Conservation (phyloP, 192 early-diverging fungal genomes). For the Gamsiella multidivaricata region DNA sequence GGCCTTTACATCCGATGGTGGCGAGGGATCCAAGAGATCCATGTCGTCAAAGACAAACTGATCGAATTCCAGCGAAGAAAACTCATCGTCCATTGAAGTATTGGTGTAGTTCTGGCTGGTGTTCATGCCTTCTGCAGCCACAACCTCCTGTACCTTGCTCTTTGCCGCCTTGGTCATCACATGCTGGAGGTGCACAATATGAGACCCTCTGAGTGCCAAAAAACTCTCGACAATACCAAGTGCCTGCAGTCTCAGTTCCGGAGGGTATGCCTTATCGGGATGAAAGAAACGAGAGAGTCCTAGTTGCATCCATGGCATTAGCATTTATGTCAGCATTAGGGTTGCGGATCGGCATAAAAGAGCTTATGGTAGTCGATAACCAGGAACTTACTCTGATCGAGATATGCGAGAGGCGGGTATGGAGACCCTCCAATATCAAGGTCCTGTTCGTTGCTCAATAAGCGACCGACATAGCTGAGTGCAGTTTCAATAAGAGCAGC, state of each 20-base stretch:
- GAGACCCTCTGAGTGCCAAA: constrained; percentile 5
- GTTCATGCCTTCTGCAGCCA: neutral
- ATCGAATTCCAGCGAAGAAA: constrained; percentile 32
- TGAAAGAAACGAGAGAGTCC: constrained; percentile 26
- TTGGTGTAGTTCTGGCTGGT: neutral
- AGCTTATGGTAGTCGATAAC: neutral
- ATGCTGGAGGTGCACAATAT: neutral
- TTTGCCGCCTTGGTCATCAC: neutral
- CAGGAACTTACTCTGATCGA: constrained; percentile 32
- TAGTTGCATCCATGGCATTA: constrained; percentile 3
- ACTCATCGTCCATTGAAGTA: constrained; percentile 9
- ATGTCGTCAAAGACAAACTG: constrained; percentile 13
- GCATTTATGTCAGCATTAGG: too few species aligned
- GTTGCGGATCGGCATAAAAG: too few species aligned
- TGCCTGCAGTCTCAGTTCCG: constrained; percentile 14
- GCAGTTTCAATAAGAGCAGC: constrained; percentile 6
- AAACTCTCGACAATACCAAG: constrained; percentile 17
- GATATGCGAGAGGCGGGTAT: constrained; percentile 10
- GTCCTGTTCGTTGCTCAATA: constrained; percentile 7
- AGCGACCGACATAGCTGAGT: constrained; percentile 12
- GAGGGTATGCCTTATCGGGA: neutral
- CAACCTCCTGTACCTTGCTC: neutral
- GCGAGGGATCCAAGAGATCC: constrained; percentile 11
- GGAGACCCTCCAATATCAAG: too few species aligned
- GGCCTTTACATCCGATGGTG: neutral